Evolutionary conservation across 495 filamentous ascomycete genomes (phyloP).

Genomic region (Daldinia caldariorum): DNA sequence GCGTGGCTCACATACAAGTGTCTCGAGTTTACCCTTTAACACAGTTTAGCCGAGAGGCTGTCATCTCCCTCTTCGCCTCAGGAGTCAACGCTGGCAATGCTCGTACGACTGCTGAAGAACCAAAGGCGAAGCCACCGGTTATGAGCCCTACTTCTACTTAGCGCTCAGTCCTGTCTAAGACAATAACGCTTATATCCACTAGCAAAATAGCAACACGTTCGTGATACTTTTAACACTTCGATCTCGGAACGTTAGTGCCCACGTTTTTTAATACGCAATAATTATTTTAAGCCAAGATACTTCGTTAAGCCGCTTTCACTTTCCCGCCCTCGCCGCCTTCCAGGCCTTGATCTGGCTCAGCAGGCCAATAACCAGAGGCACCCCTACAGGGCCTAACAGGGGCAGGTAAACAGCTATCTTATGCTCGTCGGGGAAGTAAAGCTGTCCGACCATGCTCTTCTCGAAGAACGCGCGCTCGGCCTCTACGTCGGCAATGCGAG

Average conservation of each 20-base stretch:
- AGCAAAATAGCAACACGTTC: not conserved
- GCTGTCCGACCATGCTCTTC: slow-evolving; percentile 98
- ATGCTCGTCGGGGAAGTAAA: slow-evolving; percentile 97
- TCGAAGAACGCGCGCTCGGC: slow-evolving; percentile 98
- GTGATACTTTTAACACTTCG: not conserved
- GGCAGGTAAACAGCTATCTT: slow-evolving; percentile 98
- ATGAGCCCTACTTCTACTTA: not conserved
- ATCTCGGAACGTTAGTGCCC: not conserved
- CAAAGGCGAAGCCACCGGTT: not conserved
- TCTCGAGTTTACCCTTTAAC: not conserved
- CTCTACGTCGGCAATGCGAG: slow-evolving; percentile 83
- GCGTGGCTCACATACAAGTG: not conserved
- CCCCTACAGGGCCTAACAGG: slow-evolving; percentile 88
- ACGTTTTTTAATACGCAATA: not conserved
- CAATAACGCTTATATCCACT: not conserved
- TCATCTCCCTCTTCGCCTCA: not conserved
- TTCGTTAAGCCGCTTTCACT: slow-evolving; percentile 40
- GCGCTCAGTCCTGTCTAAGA: not conserved
- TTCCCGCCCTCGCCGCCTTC: slow-evolving; percentile 54
- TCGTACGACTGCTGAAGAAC: not conserved
- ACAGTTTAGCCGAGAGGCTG: not conserved
- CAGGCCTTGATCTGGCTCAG: slow-evolving; percentile 79
- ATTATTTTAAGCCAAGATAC: not conserved
- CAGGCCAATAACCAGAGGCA: slow-evolving; percentile 84
- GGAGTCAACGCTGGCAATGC: not conserved